Evolutionary conservation across 148 eudicot species (phyloP), one percentile per base, ranked within the genome.

Genomic region (Hydrangea macrophylla): DNA sequence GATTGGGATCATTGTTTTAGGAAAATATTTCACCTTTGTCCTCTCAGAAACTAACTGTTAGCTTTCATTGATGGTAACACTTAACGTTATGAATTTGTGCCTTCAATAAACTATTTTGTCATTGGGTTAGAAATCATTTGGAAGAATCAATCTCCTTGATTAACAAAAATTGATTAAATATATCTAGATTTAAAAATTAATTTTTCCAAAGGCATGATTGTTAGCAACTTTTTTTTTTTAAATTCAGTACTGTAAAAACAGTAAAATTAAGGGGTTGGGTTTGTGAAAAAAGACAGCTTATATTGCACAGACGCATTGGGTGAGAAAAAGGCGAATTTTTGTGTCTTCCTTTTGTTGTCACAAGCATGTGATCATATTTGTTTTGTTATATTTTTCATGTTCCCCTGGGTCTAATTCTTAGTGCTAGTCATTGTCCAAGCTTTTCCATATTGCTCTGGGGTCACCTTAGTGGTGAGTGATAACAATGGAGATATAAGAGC

Each of bases 281-380:
- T 37, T 26, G 33, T 8, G 36, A 40, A 66, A 51, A 32, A 13
- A 3, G 12, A 11, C 54, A 25, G 3, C 7, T 28, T 45, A 58
- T 30, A 31, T 30, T 31, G 18, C n/a, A 0, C 36, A 28, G 11
- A 58, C 6, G 17, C 36, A 15, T 28, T 1, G 10, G 17, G 17
- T 10, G 22, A 23, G 33, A 40, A 26, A 25, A 62, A 26, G 53
- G 2, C 18, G 45, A 62, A 1, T 39, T 12, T 58, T 12, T 58
- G 62, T 33, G 42, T 56, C 30, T 40, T 58, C 63, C 24, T 68
- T 27, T 27, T 68, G 37, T 32, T 18, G 39, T 60, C 30, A 11
- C 11, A 18, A 39, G 0, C 5, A 15, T n/a, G 25, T 8, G 40
- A 57, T 24, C 37, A 15, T 37, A 15, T 57, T 12, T 1, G 45